Percentiles rank a stretch among this genome's conserved stretches.
These are phyloP conservation scores for Lachnellula hyalina DNA, from an alignment of 2,329 filamentous ascomycete genomes.

Conservation along the genomic window DNA sequence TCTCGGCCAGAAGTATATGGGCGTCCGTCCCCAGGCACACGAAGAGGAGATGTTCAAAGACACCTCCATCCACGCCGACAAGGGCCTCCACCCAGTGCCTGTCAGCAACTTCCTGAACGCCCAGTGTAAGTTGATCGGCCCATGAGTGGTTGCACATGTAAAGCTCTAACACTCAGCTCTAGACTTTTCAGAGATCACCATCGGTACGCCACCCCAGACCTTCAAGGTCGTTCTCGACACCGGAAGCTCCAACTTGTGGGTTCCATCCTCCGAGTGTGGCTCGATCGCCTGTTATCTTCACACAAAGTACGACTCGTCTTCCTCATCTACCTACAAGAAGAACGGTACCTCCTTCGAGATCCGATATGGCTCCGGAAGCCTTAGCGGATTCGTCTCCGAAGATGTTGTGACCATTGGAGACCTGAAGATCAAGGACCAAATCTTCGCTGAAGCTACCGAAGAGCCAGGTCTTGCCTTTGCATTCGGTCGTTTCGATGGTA, in stretches of 20 bases:
- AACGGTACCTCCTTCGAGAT: conserved; percentile 93
- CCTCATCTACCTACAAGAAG: conserved; percentile 86
- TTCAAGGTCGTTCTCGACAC: conserved; percentile 99
- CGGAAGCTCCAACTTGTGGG: conserved; percentile 98
- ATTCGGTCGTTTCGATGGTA: conserved; percentile 96
- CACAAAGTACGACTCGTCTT: conserved; percentile 87
- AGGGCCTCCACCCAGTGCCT: conserved; percentile 70
- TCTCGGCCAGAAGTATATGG: conserved; percentile 96
- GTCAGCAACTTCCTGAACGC: conserved; percentile 98
- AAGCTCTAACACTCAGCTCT: conserved; percentile 9
- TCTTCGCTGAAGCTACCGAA: conserved; percentile 92
- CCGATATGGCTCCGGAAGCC: conserved; percentile 87
- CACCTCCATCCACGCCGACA: conserved; percentile 58
- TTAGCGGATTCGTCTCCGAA: conserved; percentile 90
- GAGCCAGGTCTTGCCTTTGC: conserved; percentile 97
- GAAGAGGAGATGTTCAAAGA: conserved; percentile 76
- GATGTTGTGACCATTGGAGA: conserved; percentile 86
- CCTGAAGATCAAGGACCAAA: conserved; percentile 78
- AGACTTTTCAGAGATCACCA: conserved; percentile 96
- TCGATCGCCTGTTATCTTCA: conserved; percentile 99
- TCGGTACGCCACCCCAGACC: conserved; percentile 85
- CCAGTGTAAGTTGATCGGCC: conserved; percentile 65
- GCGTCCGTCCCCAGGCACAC: conserved; percentile 64
- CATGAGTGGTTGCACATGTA: neutral
- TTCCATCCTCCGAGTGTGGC: conserved; percentile 81